These are phyloP conservation scores for Colletotrichum orchidophilum DNA, from an alignment of 2,329 filamentous ascomycete species.

Conservation along the genomic window DNA sequence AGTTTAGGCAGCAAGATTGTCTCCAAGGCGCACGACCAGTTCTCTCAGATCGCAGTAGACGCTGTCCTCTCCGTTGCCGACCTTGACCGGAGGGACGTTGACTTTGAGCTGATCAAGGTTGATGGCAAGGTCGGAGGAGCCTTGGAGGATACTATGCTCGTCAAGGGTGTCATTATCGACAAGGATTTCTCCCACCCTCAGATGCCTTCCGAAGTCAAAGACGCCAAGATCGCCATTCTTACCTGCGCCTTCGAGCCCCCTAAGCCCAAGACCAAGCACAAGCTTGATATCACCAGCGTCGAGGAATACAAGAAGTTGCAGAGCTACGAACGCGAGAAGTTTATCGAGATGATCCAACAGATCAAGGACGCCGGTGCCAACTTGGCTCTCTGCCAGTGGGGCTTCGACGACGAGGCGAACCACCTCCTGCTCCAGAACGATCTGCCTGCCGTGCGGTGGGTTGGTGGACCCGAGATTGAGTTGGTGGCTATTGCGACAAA, in stretches of 20 bases:
- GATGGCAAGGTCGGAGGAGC: conserved; percentile 97
- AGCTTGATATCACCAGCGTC: conserved; percentile 95
- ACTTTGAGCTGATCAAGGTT: conserved; percentile 99
- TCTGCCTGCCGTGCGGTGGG: conserved; percentile 95
- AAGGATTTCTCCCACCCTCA: conserved; percentile 99
- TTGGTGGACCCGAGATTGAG: conserved; percentile 97
- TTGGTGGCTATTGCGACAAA: conserved; percentile 98
- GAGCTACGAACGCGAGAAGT: conserved; percentile 94
- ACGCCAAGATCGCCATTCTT: conserved; percentile 97
- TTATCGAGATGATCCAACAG: conserved; percentile 97
- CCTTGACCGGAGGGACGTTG: conserved; percentile 94
- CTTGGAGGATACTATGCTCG: conserved; percentile 91
- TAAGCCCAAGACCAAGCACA: conserved; percentile 99
- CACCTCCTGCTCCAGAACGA: conserved; percentile 96
- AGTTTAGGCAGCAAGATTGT: conserved; percentile 99
- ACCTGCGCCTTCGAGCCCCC: conserved; percentile 98
- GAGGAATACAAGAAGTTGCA: conserved; percentile 99
- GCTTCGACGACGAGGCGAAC: conserved; percentile 99
- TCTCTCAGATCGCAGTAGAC: conserved; percentile 96
- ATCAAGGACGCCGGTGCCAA: conserved; percentile 98
- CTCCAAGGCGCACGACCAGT: conserved; percentile 98
- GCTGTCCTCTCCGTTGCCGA: conserved; percentile 97
- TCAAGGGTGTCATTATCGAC: conserved; percentile 98
- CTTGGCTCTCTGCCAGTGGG: conserved; percentile 98
- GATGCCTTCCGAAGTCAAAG: conserved; percentile 94